Conservation (phyloP, 2,329 filamentous ascomycete genomes). For the Aspergillus costaricaensis region DNA sequence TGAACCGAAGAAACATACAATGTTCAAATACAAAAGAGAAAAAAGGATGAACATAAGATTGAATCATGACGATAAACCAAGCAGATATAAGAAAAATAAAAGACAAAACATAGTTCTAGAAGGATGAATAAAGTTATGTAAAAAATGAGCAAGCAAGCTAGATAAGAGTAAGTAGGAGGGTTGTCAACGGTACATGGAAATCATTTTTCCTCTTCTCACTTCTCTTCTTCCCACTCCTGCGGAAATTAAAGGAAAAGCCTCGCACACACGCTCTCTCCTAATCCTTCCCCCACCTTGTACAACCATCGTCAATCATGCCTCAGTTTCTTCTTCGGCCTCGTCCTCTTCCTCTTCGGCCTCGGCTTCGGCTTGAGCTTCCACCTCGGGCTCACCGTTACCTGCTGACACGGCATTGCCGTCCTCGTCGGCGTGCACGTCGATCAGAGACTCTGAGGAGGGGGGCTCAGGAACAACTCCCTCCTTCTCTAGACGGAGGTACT, state of each 20-base stretch:
- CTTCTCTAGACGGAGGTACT: constrained; percentile 78
- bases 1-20: neutral
- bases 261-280: neutral
- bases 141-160: constrained; percentile 13
- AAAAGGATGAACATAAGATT: constrained; percentile 4
- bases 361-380: constrained; percentile 29
- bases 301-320: constrained; percentile 1
- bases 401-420: constrained; percentile 30
- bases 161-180: constrained; percentile 6
- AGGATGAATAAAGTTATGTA: neutral
- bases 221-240: neutral
- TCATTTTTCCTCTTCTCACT: neutral
- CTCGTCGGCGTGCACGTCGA: constrained; percentile 43
- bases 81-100: neutral
- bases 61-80: constrained; percentile 16
- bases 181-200: constrained; percentile 12
- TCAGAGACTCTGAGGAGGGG: constrained; percentile 42
- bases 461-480: constrained; percentile 58
- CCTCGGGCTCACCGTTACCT: constrained; percentile 37
- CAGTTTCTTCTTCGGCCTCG: neutral
- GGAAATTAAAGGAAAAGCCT: neutral
- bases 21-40: neutral
- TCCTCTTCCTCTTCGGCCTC: constrained; percentile 10
- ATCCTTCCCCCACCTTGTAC: no score
- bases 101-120: neutral